A percentile compares a stretch with the other conserved stretches of the same genome.
phyloP scores from a whole-genome alignment of 352 stramenopile genomes.

The Saprolegnia parasitica region DNA sequence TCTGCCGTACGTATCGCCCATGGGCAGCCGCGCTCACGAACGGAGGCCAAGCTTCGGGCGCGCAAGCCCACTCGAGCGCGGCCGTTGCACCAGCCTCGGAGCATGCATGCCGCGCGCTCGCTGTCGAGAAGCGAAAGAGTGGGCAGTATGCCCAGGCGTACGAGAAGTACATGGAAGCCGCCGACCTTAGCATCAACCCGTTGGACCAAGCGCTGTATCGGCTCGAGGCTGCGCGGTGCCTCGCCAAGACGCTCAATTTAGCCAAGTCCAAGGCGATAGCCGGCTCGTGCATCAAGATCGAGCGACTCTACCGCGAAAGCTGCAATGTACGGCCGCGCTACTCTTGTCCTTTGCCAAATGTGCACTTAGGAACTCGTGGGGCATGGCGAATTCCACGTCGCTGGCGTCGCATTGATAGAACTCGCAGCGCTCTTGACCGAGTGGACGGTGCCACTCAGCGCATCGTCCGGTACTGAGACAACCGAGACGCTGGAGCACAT shows the following conservation, averaged over 20 bases:
- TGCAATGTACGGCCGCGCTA: not conserved
- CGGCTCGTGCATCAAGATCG: not conserved
- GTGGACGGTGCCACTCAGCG: not conserved
- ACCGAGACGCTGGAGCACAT: constrained; percentile 8
- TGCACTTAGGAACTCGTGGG: not conserved
- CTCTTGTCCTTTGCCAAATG: not conserved
- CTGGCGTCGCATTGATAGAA: constrained; percentile 11
- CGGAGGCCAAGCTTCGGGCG: not conserved
- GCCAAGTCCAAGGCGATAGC: not conserved
- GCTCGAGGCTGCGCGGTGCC: constrained; percentile 20
- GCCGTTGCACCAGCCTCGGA: not conserved
- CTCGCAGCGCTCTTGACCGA: not conserved
- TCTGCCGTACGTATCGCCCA: constrained; percentile 34
- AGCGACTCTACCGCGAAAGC: constrained; percentile 8
- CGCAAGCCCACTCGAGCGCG: not conserved
- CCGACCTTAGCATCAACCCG: not conserved
- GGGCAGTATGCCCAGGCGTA: not conserved
- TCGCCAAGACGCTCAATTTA: not conserved
- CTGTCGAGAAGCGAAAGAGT: not conserved
- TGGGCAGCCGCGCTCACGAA: constrained; percentile 10
- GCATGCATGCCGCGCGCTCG: not conserved
- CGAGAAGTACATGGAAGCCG: constrained; percentile 22
- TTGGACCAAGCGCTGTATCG: not conserved
- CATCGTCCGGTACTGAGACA: not conserved
- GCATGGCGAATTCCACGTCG: constrained; percentile 12